These are phyloP conservation scores for Claviceps humidiphila DNA, from an alignment of 2,329 filamentous ascomycete species.

Conservation along the genomic window DNA sequence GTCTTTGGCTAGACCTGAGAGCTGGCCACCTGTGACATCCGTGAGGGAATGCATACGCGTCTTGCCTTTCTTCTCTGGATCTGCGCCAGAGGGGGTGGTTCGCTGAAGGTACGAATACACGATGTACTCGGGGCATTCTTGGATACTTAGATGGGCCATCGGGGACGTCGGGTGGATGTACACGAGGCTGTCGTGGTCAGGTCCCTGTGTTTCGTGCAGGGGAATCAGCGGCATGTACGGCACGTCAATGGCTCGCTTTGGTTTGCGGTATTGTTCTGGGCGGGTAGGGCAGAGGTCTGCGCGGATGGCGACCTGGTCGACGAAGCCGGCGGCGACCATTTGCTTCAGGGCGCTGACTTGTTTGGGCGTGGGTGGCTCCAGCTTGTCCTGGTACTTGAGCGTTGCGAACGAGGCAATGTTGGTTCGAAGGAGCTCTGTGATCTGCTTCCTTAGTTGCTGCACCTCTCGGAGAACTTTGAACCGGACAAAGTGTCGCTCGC, in stretches of 20 bases:
- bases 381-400: slow-evolving; percentile 40
- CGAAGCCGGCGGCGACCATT: slow-evolving; percentile 81
- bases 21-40: slow-evolving; percentile 59
- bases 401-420: slow-evolving; percentile 56
- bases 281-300: slow-evolving; percentile 71
- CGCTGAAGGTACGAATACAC: slow-evolving; percentile 79
- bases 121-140: slow-evolving; percentile 75
- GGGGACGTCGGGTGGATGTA: slow-evolving; percentile 81
- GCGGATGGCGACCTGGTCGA: slow-evolving; percentile 88
- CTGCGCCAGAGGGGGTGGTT: slow-evolving; percentile 36
- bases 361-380: slow-evolving; percentile 47
- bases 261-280: slow-evolving; percentile 52
- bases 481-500: slow-evolving; percentile 70
- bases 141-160: slow-evolving; percentile 53
- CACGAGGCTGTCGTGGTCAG: slow-evolving; percentile 50
- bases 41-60: slow-evolving; percentile 84
- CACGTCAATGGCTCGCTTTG: slow-evolving; percentile 78
- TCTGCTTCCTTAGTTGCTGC: slow-evolving; percentile 67
- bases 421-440: slow-evolving; percentile 64
- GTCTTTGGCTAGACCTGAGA: slow-evolving; percentile 67
- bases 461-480: slow-evolving; percentile 81
- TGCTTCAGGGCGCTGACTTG: slow-evolving; percentile 75
- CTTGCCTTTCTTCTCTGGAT: slow-evolving; percentile 46
- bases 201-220: slow-evolving; percentile 30
- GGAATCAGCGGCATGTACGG: slow-evolving; percentile 80